phyloP scores from a whole-genome alignment of 1,139 yeast species.

The Scheffersomyces lignicola region DNA sequence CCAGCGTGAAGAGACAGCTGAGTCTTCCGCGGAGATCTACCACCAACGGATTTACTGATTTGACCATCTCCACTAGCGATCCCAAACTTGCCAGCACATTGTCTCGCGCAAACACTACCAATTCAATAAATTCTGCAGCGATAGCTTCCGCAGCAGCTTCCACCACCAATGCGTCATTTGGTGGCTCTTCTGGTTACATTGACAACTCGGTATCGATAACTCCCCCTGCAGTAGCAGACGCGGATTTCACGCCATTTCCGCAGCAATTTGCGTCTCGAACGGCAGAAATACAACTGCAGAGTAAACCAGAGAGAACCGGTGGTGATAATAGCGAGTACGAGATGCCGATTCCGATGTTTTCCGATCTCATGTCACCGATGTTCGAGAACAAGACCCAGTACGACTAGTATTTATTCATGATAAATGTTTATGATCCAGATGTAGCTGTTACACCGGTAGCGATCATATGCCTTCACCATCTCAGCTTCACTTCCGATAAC shows the following conservation, averaged over 20 bases:
- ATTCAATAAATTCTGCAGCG: neutral
- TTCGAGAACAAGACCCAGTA: slow-evolving; percentile 7
- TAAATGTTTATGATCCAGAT: too few species aligned
- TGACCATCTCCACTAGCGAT: slow-evolving; percentile 1
- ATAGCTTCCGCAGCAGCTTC: neutral
- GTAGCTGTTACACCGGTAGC: too few species aligned
- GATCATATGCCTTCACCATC: too few species aligned
- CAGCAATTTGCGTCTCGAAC: too few species aligned
- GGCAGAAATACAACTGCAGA: too few species aligned
- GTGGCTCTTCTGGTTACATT: neutral
- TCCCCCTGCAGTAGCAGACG: neutral
- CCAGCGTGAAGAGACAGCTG: neutral
- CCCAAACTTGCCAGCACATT: neutral
- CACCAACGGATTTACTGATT: slow-evolving; percentile 1
- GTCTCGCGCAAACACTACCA: neutral
- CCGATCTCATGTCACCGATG: slow-evolving; percentile 13
- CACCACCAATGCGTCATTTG: neutral
- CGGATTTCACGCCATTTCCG: neutral
- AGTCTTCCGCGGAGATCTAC: slow-evolving; percentile 3
- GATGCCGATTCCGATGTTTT: slow-evolving; percentile 10
- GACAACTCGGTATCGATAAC: slow-evolving; percentile 1
- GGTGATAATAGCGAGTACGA: slow-evolving; percentile 8
- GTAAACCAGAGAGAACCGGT: too few species aligned
- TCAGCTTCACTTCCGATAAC: too few species aligned
- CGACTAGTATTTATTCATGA: slow-evolving; percentile 2